phyloP scores from a whole-genome alignment of 106 monocot species.

The Dendrobium huoshanense region DNA sequence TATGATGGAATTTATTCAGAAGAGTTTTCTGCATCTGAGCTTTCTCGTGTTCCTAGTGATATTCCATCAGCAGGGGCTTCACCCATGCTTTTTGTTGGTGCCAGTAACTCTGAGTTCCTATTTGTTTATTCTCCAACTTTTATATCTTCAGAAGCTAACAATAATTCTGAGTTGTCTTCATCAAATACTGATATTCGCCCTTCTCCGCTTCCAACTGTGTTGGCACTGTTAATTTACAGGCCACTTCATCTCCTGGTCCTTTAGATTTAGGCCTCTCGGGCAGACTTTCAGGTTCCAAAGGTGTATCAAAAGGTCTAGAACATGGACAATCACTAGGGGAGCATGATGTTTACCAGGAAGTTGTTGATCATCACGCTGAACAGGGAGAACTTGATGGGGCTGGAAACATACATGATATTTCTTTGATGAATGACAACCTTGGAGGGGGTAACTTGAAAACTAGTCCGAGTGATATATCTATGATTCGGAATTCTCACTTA shows the following conservation, averaged over 20 bases:
- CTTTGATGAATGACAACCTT: slow-evolving; percentile 21
- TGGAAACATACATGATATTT: slow-evolving; percentile 17
- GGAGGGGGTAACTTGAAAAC: slow-evolving; percentile 29
- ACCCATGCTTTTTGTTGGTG: slow-evolving; percentile 12
- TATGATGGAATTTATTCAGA: slow-evolving; percentile 26
- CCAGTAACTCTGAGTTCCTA: slow-evolving; percentile 22
- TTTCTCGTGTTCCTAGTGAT: slow-evolving; percentile 20
- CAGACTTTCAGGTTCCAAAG: slow-evolving; percentile 15
- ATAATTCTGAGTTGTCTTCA: slow-evolving; percentile 13
- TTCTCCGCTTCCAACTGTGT: slow-evolving; percentile 20
- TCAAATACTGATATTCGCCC: slow-evolving; percentile 28
- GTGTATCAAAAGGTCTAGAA: slow-evolving; percentile 32
- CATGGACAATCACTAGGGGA: slow-evolving; percentile 22
- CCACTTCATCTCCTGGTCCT: slow-evolving; percentile 13
- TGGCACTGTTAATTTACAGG: slow-evolving; percentile 21
- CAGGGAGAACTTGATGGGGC: slow-evolving; percentile 20
- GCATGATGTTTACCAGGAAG: slow-evolving; percentile 22
- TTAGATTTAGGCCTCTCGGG: slow-evolving; percentile 28
- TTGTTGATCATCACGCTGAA: slow-evolving; percentile 26
- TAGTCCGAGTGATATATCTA: slow-evolving; percentile 30
- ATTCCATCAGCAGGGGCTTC: slow-evolving; percentile 22
- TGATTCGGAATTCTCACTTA: slow-evolving; percentile 28
- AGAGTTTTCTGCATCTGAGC: slow-evolving; percentile 16
- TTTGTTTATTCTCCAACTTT: slow-evolving; percentile 8
- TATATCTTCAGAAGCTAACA: slow-evolving; percentile 15